A percentile compares a stretch with the other conserved stretches of the same genome.
Conservation (phyloP, 2,329 filamentous ascomycete genomes). For the Blastomyces emzantsi region DNA sequence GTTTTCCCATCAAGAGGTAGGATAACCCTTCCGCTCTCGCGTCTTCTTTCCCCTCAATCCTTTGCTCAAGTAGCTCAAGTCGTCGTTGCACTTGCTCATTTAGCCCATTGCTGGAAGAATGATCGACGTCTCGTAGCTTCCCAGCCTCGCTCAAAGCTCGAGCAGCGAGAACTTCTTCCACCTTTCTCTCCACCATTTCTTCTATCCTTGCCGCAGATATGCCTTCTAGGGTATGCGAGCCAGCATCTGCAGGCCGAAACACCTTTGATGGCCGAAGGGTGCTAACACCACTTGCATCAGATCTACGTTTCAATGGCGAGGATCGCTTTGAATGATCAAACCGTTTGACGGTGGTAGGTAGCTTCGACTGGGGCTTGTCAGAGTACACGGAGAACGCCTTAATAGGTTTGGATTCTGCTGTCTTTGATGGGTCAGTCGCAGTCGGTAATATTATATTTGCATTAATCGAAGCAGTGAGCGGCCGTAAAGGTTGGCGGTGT, state of each 20-base stretch:
- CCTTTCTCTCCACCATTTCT: conserved; percentile 83
- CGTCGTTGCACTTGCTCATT: conserved; percentile 72
- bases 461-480: conserved; percentile 67
- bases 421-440: conserved; percentile 43
- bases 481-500: conserved; percentile 66
- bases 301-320: conserved; percentile 32
- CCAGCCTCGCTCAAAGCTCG: conserved; percentile 52
- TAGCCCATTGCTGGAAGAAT: conserved; percentile 41
- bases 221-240: conserved; percentile 27
- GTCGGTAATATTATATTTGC: conserved; percentile 53
- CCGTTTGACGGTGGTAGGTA: conserved; percentile 23
- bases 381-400: conserved; percentile 85
- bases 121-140: conserved; percentile 21
- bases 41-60: conserved; percentile 72
- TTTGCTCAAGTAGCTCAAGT: conserved; percentile 73
- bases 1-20: conserved; percentile 80
- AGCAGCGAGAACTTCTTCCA: conserved; percentile 80
- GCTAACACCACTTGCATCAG: conserved; percentile 23
- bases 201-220: conserved; percentile 70
- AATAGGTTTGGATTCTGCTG: conserved; percentile 57
- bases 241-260: conserved; percentile 25
- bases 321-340: conserved; percentile 39
- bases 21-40: conserved; percentile 71
- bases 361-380: conserved; percentile 51
- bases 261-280: conserved; percentile 43